Evolutionary conservation across 768 basidiomycete species (phyloP).

Genomic region (Russula emetica): DNA sequence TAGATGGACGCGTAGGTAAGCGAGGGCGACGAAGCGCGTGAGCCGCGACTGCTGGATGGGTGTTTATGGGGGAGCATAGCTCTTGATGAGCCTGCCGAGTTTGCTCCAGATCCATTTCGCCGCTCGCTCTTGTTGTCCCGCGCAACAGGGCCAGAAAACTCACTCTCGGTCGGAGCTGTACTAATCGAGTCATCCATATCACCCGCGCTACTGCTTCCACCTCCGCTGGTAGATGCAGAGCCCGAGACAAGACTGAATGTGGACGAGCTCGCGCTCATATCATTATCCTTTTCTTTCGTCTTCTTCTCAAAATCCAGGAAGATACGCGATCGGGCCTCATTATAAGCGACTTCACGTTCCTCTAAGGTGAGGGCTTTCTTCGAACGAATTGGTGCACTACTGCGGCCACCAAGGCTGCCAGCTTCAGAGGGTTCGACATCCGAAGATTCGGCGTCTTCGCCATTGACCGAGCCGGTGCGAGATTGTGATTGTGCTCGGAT

Average conservation of each 20-base stretch:
- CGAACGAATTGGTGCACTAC: slow-evolving; percentile 48
- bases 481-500: slow-evolving; percentile 56
- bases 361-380: slow-evolving; percentile 78
- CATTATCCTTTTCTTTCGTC: slow-evolving; percentile 53
- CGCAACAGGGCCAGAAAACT: slow-evolving; percentile 61
- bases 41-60: slow-evolving; percentile 59
- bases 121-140: slow-evolving; percentile 55
- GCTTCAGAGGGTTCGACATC: slow-evolving; percentile 77
- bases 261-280: slow-evolving; percentile 73
- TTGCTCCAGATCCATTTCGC: slow-evolving; percentile 40
- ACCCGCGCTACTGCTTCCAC: slow-evolving; percentile 54
- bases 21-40: slow-evolving; percentile 70
- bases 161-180: slow-evolving; percentile 75
- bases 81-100: slow-evolving; percentile 53
- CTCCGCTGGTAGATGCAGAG: slow-evolving; percentile 55
- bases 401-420: slow-evolving; percentile 70
- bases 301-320: slow-evolving; percentile 79
- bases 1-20: slow-evolving; percentile 73
- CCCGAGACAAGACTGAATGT: slow-evolving; percentile 66
- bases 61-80: slow-evolving; percentile 51
- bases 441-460: slow-evolving; percentile 73
- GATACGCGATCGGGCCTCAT: slow-evolving; percentile 78
- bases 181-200: slow-evolving; percentile 66
- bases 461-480: slow-evolving; percentile 66
- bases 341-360: slow-evolving; percentile 86